Conservation (phyloP, 192 early-diverging fungal genomes). For the Coemansia sp. region DNA sequence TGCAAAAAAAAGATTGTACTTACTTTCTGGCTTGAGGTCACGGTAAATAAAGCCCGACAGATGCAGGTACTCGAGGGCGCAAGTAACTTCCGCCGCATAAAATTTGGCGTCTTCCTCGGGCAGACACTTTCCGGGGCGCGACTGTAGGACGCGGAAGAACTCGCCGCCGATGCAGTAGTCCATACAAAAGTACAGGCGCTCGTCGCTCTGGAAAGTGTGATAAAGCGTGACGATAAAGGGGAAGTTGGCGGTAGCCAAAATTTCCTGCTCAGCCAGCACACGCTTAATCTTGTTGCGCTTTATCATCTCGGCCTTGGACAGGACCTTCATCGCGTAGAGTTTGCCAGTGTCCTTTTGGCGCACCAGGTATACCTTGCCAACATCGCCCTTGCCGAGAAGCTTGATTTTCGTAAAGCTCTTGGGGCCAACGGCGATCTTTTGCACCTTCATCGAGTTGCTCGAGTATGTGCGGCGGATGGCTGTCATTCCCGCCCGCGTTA, state of each 20-base stretch:
- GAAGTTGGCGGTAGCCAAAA: slow-evolving; percentile 83
- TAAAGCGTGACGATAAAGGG: slow-evolving; percentile 92
- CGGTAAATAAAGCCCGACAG: slow-evolving; percentile 96
- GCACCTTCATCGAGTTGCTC: slow-evolving; percentile 78
- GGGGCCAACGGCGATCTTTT: slow-evolving; percentile 82
- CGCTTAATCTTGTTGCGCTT: slow-evolving; percentile 98
- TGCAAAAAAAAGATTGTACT: slow-evolving; percentile 58
- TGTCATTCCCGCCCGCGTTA: slow-evolving; percentile 49
- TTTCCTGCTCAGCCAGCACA: slow-evolving; percentile 96
- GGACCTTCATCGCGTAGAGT: slow-evolving; percentile 97
- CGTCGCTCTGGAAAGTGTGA: slow-evolving; percentile 87
- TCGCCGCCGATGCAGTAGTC: slow-evolving; percentile 90
- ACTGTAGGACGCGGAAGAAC: slow-evolving; percentile 88
- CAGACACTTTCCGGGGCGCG: slow-evolving; percentile 85
- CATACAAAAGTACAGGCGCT: slow-evolving; percentile 87
- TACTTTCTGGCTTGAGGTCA: slow-evolving; percentile 96
- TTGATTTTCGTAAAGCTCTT: slow-evolving; percentile 86
- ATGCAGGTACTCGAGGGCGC: slow-evolving; percentile 95
- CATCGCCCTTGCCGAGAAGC: slow-evolving; percentile 96
- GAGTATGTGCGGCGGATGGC: slow-evolving; percentile 80
- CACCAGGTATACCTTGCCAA: slow-evolving; percentile 96
- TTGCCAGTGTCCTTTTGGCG: slow-evolving; percentile 76
- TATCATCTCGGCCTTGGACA: slow-evolving; percentile 97
- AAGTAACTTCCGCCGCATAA: slow-evolving; percentile 96
- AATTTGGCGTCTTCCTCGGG: slow-evolving; percentile 91